Conservation (phyloP, 164 flowering plant genomes). For the Chimonanthus salicifolius region DNA sequence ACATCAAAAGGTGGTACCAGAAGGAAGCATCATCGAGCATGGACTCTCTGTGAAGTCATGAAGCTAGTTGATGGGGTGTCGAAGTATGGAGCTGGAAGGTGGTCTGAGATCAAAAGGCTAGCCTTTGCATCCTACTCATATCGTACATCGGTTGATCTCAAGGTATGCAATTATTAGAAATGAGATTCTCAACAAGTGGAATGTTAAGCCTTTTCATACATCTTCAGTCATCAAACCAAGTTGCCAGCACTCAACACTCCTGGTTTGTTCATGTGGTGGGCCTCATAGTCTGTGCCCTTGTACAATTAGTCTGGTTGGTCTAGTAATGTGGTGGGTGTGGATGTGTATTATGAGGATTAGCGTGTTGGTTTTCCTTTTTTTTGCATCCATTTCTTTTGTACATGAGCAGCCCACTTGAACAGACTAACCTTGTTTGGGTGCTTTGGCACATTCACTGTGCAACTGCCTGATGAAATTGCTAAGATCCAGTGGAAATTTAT, state of each 20-base stretch:
- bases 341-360: not conserved
- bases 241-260: not conserved
- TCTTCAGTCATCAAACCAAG: not conserved
- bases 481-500: not conserved
- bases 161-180: slow-evolving; percentile 34
- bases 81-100: slow-evolving; percentile 87
- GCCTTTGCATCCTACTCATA: slow-evolving; percentile 74
- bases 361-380: not conserved
- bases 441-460: not conserved
- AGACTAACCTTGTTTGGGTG: not conserved
- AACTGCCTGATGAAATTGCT: not conserved
- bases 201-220: not conserved
- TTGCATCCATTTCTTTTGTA: not conserved
- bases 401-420: not conserved
- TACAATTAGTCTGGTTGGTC: not conserved
- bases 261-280: not conserved
- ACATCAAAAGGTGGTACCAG: slow-evolving; percentile 62
- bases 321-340: not conserved
- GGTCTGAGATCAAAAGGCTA: slow-evolving; percentile 94
- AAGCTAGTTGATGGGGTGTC: slow-evolving; percentile 94
- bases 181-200: not conserved
- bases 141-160: slow-evolving; percentile 95
- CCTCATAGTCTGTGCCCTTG: not conserved
- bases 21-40: slow-evolving; percentile 95
- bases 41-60: slow-evolving; percentile 81